Base-by-base conservation (phyloP, 2,329 filamentous ascomycete species). In the Fusarium piperis region DNA sequence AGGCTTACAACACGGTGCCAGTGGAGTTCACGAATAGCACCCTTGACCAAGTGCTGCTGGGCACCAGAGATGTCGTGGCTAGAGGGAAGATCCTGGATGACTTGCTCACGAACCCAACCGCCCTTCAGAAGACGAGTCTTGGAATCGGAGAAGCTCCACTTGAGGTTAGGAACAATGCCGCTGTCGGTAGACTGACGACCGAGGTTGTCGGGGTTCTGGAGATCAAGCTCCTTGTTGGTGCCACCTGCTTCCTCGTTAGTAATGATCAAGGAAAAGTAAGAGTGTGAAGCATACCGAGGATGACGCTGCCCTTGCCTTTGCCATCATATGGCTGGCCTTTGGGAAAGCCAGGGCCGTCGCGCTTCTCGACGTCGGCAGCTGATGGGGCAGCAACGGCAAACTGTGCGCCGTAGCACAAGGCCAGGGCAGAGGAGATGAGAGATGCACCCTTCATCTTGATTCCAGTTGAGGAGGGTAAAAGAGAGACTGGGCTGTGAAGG, bases 101-200 rank as follows among this genome's bases (percentile, higher is more conserved):
- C 88, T 74, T 92, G 90, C 78, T 91, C 87, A 26, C 90, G 85
- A 1, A 89, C 86, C 90, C 90, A 93, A 3, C 91, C 91, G 2
- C 90, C 91, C 28, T 86, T 86, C 58, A 90, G 83, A 36, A 92
- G 83, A 26, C 85, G 85, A 1, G 89, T 90, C 80, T 89, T 90
- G 26, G 89, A 92, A 78, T 92, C 88, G 1, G 89, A 91, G 80
- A 93, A 92, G 59, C 88, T 88, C 91, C 90, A 89, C 77, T 92
- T 92, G 72, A 92, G 82, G 75, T 92, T 93, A 0, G 88, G 88
- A 1, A 93, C 90, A 12, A 86, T 81, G 16, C 91, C 91, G 53
- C 83, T 85, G 76, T 93, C 91, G 2, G 90, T 92, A 16, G 84
- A 82, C 72, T 91, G 87, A 52, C 84, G 84, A 15, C 88, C 89